These are phyloP conservation scores for Kockovaella imperatae DNA, from an alignment of 768 basidiomycete species.

Conservation along the genomic window DNA sequence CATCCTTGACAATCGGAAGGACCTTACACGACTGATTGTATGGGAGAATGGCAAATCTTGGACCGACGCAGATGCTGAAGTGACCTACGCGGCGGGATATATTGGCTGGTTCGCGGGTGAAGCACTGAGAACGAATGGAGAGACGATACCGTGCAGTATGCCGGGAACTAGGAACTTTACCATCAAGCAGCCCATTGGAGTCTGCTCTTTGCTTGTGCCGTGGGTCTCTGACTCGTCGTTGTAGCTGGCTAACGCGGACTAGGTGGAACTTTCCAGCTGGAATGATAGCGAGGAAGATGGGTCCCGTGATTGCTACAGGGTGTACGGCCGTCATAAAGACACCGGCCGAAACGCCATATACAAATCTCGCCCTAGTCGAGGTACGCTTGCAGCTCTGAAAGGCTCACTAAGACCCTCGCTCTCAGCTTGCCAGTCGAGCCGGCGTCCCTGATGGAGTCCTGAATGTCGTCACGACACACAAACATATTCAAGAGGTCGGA, in stretches of 20 bases:
- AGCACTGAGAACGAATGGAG: conserved; percentile 84
- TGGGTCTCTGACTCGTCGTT: conserved; percentile 8
- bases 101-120: conserved; percentile 62
- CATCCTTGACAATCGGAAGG: conserved; percentile 77
- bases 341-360: conserved; percentile 89
- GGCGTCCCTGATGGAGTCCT: conserved; percentile 91
- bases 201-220: conserved; percentile 44
- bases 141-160: conserved; percentile 71
- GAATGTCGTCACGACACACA: conserved; percentile 83
- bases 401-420: conserved; percentile 2
- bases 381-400: conserved; percentile 45
- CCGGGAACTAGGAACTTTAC: conserved; percentile 70
- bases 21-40: conserved; percentile 77
- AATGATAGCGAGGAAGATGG: conserved; percentile 52
- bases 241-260: background rate
- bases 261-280: conserved; percentile 82
- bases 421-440: conserved; percentile 74
- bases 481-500: conserved; percentile 77
- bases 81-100: conserved; percentile 52
- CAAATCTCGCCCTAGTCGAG: conserved; percentile 82
- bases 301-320: conserved; percentile 72
- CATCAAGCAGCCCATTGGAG: conserved; percentile 74
- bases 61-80: conserved; percentile 77
- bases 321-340: conserved; percentile 94
- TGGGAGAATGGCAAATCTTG: conserved; percentile 92